Evolutionary conservation across 805 yeast genomes (phyloP).

Genomic region (Cyberlindnera japonica): DNA sequence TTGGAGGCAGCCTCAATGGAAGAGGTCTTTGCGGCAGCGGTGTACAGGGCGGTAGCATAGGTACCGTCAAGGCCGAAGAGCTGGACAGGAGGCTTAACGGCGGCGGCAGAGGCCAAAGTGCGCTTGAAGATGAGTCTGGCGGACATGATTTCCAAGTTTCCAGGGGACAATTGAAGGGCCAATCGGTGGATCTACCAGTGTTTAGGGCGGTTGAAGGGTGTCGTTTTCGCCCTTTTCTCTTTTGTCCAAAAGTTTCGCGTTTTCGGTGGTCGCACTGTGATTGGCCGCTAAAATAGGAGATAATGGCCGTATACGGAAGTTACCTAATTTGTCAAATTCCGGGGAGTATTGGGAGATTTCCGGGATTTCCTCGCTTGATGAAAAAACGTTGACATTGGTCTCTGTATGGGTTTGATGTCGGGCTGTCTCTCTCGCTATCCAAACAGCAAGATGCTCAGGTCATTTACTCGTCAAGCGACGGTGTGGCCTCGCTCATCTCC

Average conservation of each 20-base stretch:
- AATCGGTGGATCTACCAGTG: constrained; percentile 1
- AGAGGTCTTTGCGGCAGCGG: constrained; percentile 83
- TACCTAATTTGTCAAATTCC: not conserved
- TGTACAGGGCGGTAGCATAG: constrained; percentile 90
- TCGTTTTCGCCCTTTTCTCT: not conserved
- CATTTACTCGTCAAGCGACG: not conserved
- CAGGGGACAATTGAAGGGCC: constrained; percentile 1
- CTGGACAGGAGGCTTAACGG: constrained; percentile 85
- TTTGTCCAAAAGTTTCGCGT: not conserved
- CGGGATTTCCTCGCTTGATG: too few species aligned
- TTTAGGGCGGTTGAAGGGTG: not conserved
- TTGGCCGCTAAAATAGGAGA: constrained; percentile 3
- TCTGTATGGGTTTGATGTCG: too few species aligned
- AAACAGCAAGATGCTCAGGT: constrained; percentile 1
- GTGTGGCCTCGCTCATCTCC: not conserved
- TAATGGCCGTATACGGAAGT: constrained; percentile 1
- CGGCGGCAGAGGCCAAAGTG: constrained; percentile 68
- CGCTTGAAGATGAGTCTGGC: constrained; percentile 34
- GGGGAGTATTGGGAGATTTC: not conserved
- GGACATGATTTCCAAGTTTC: constrained; percentile 16
- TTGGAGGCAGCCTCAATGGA: constrained; percentile 66
- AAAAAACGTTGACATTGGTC: too few species aligned
- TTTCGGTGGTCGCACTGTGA: constrained; percentile 2
- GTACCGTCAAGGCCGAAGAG: constrained; percentile 95
- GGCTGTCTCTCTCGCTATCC: too few species aligned